Evolutionary conservation across 768 basidiomycete species (phyloP).

Genomic region (Kwoniella sp.): DNA sequence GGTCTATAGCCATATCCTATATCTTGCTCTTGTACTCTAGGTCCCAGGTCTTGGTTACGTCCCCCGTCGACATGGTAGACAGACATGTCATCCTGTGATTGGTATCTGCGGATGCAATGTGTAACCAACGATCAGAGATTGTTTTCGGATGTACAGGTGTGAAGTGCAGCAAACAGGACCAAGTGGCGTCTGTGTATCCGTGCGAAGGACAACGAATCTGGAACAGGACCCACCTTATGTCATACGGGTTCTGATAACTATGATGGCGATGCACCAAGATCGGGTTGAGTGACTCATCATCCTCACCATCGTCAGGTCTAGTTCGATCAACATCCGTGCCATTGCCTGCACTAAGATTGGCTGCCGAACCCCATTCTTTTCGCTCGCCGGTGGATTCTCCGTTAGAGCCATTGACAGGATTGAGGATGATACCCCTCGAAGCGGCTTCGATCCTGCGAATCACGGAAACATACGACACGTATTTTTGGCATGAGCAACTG

Average conservation of each 20-base stretch:
- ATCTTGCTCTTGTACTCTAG: conserved; percentile 22
- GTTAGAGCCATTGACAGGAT: conserved; percentile 8
- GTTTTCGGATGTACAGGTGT: no score
- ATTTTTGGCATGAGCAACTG: no score
- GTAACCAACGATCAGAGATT: background rate
- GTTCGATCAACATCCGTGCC: conserved; percentile 1
- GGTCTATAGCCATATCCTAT: conserved; percentile 29
- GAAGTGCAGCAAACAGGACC: no score
- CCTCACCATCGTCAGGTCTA: conserved; percentile 26
- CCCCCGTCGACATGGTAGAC: conserved; percentile 29
- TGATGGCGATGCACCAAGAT: conserved; percentile 27
- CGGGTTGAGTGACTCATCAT: conserved; percentile 38
- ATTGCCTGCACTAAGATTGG: background rate
- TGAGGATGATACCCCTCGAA: conserved; percentile 30
- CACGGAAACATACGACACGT: no score
- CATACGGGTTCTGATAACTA: conserved; percentile 39
- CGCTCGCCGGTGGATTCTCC: conserved; percentile 4
- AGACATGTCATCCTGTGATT: conserved; percentile 35
- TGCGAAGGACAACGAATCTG: no score
- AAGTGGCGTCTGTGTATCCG: no score
- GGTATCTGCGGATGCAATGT: conserved; percentile 24
- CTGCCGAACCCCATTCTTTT: conserved; percentile 18
- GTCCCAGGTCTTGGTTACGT: background rate
- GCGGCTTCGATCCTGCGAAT: conserved; percentile 33
- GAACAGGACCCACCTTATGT: conserved; percentile 36